Evolutionary conservation across 345 rosid species (phyloP), one percentile per base, ranked within the genome.

Genomic region (Eucalyptus fibrosa): DNA sequence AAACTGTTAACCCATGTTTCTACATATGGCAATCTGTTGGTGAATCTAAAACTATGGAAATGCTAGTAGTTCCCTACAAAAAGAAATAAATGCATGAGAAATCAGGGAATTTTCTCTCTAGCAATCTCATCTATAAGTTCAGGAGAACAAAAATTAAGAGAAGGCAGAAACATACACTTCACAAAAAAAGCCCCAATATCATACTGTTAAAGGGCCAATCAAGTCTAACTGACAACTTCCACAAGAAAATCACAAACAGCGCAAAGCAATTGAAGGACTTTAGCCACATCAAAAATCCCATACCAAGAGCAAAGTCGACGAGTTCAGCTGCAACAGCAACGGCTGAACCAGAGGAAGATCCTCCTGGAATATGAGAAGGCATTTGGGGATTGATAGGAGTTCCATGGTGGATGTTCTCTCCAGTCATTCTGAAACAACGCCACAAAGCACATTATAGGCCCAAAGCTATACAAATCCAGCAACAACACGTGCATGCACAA

Each of bases 261-360:
- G 8, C 9, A 42, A 40, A 59, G 45, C 37, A 42, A 87, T 37
- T 89, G 19, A 89, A 88, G 47, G 72, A 59, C 72, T 40, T 77
- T 60, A 55, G 86, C 87, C 26, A 56, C 65, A 82, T 12, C 83
- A 87, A 72, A 72, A 37, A 7, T 77, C 87, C 67, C 88, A 91
- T 92, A 96, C 99, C 99, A 67, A 97, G 95, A 91, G 99, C 94
- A 92, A 96, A 97, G 92, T 96, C 98, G 82, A 96, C 99, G 86
- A 97, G 93, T 90, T 92, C 93, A 90, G 99, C 95, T 3, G 95
- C 96, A 92, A 97, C 99, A 87, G 97, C 95, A 87, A 96, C 99
- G 26, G 99, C 98, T n/a, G 99, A 96, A 91, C 99, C 99, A 89
- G 99, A 94, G 81, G 98, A 96, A 91, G 97, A 96, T 81, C 99